Percentiles rank a stretch among this genome's conserved stretches.
These are phyloP conservation scores for Parastagonospora avenae DNA, from an alignment of 2,329 filamentous ascomycete species.

Conservation along the genomic window DNA sequence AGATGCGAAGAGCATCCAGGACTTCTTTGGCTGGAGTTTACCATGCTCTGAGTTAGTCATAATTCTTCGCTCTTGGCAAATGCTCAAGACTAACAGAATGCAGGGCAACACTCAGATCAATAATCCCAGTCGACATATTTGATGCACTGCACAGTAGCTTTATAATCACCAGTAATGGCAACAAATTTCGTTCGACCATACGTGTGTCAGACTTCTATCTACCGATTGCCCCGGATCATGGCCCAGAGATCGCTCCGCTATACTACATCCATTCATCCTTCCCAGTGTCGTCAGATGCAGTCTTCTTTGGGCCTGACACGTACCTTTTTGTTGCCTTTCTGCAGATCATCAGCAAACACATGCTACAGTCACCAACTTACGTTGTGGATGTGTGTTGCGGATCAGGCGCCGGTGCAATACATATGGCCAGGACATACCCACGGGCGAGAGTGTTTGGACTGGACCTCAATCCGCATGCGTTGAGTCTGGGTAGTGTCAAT, in stretches of 20 bases:
- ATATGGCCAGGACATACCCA: slow-evolving; percentile 23
- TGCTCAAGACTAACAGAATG: not conserved
- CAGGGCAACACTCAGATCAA: slow-evolving; percentile 16
- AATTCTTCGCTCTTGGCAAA: not conserved
- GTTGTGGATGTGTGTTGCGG: slow-evolving; percentile 32
- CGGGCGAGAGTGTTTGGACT: slow-evolving; percentile 21
- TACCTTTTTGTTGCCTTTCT: slow-evolving; percentile 29
- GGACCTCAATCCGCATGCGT: slow-evolving; percentile 26
- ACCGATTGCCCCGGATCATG: not conserved
- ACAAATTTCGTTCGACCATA: slow-evolving; percentile 19
- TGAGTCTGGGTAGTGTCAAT: slow-evolving; percentile 23
- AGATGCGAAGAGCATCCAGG: slow-evolving; percentile 20
- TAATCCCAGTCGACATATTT: slow-evolving; percentile 20
- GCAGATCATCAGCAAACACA: slow-evolving; percentile 11
- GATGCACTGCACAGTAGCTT: slow-evolving; percentile 9
- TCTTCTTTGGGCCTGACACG: slow-evolving; percentile 32
- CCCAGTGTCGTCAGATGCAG: slow-evolving; percentile 23
- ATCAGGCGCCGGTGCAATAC: slow-evolving; percentile 30
- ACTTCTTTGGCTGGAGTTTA: slow-evolving; percentile 32
- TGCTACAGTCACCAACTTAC: slow-evolving; percentile 10
- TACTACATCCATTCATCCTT: slow-evolving; percentile 33
- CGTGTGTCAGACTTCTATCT: slow-evolving; percentile 32
- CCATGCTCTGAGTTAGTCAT: slow-evolving; percentile 20
- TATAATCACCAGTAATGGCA: slow-evolving; percentile 10
- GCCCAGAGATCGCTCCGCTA: slow-evolving; percentile 4